Base-by-base conservation (phyloP, 139 green algal species). In the Picochlorum sp. region DNA sequence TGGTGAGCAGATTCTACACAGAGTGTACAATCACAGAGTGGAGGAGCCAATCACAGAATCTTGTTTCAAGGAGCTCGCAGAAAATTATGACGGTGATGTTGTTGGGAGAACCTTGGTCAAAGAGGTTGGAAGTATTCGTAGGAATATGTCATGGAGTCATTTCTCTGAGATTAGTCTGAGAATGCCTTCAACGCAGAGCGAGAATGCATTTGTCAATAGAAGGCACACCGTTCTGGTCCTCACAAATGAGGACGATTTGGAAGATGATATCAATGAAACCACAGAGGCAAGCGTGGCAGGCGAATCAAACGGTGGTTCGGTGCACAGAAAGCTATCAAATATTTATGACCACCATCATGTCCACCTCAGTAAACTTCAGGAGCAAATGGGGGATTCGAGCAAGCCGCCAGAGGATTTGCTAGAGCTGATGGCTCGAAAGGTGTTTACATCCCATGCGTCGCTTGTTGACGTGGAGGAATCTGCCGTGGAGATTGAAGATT, bases 321-420 rank as follows among this genome's bases (percentile, higher is more conserved):
- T 71, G 54, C 16, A 56, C 26, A 51, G 54, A 38, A 59, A 47
- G 30, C 28, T 71, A 41, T 65, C 65, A n/a, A 15, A 72, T 38
- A 44, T 72, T 18, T 60, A 24, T 47, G 38, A 45, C 10, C 7
- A 15, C 11, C 66, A 72, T 23, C 66, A 72, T 63, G 37, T 65
- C 10, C 57, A 20, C 55, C 21, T 72, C 11, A 18, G 21, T 4
- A 72, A 72, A 41, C 30, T 72, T n/a, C 49, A 45, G 14, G 13
- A 55, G 10, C 66, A 72, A 51, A 72, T 72, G 66, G 54, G 66
- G 9, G 50, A 72, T 58, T 20, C 49, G 11, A 21, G 18, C 9
- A 63, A 54, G 28, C 63, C 63, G 3, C 57, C 63, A 13, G 44
- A 21, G 1, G 71, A 77, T 52, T 58, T 77, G 34, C 51, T 77